Evolutionary conservation across 768 basidiomycete species (phyloP).

Genomic region (Lactarius hatsudake): DNA sequence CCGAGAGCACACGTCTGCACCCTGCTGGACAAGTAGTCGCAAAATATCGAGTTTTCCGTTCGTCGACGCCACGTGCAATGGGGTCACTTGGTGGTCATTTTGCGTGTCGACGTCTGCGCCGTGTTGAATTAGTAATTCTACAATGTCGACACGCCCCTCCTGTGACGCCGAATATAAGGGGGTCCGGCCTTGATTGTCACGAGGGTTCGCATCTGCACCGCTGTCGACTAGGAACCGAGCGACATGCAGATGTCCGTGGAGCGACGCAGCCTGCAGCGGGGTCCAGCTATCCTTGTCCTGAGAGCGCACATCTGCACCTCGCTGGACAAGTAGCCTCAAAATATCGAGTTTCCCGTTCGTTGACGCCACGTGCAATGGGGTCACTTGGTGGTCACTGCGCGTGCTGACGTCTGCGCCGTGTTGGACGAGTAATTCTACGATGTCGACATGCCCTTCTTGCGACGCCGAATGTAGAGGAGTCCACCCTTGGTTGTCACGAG

Average conservation of each 20-base stretch:
- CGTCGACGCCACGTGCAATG: neutral
- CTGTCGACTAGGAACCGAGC: neutral
- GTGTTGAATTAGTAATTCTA: neutral
- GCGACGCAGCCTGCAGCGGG: no score
- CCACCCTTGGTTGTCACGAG: neutral
- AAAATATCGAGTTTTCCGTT: no score
- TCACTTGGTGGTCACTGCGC: neutral
- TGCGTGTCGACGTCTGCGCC: no score
- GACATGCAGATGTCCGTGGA: neutral
- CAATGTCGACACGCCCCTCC: neutral
- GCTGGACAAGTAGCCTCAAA: neutral
- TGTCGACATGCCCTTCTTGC: neutral
- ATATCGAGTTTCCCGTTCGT: neutral
- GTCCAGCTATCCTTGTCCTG: neutral
- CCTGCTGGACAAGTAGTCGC: no score
- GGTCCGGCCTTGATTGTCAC: fast-evolving
- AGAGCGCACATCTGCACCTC: neutral
- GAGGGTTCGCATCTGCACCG: neutral
- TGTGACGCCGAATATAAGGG: neutral
- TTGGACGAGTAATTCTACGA: neutral
- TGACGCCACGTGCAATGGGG: neutral
- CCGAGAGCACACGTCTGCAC: no score
- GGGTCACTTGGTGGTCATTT: no score
- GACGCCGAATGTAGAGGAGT: neutral
- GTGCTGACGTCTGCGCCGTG: neutral